Percentiles rank a stretch among this genome's conserved stretches.
Conservation (phyloP, 352 stramenopile genomes). For the Thraustochytrium striatum region DNA sequence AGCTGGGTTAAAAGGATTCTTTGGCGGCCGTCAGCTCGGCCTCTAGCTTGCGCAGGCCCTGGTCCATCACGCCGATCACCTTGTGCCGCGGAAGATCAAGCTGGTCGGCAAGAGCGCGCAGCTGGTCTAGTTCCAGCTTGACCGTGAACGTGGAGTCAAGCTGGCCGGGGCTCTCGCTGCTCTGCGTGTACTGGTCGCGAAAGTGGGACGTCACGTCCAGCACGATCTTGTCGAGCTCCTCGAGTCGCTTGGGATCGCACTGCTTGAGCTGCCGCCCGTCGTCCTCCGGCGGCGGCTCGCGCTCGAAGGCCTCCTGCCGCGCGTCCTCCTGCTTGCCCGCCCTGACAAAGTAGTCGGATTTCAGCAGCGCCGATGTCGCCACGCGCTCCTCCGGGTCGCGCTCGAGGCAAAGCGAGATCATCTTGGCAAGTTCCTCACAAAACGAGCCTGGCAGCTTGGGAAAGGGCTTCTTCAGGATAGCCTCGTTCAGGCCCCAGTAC, state of each 20-base stretch:
- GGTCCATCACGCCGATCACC: conserved; percentile 22
- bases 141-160: conserved; percentile 13
- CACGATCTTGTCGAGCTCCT: background rate
- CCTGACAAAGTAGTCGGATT: background rate
- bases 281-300: background rate
- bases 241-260: no score
- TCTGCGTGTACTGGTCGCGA: conserved; percentile 30
- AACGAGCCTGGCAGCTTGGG: background rate
- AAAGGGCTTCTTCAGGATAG: conserved; percentile 44
- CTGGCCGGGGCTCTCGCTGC: background rate
- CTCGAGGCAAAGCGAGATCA: conserved; percentile 14
- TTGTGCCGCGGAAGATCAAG: background rate
- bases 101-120: conserved; percentile 23
- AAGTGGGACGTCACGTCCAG: conserved; percentile 14
- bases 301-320: background rate
- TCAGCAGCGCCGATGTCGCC: background rate
- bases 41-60: background rate
- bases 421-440: background rate
- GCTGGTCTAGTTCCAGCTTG: conserved; percentile 10
- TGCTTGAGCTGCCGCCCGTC: background rate
- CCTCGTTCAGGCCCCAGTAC: conserved; percentile 26
- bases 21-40: no score
- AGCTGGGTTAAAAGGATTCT: no score
- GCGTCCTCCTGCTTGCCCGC: background rate
- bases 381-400: background rate